Evolutionary conservation across 2,329 filamentous ascomycete species (phyloP).

Genomic region (Neofusicoccum parvum): DNA sequence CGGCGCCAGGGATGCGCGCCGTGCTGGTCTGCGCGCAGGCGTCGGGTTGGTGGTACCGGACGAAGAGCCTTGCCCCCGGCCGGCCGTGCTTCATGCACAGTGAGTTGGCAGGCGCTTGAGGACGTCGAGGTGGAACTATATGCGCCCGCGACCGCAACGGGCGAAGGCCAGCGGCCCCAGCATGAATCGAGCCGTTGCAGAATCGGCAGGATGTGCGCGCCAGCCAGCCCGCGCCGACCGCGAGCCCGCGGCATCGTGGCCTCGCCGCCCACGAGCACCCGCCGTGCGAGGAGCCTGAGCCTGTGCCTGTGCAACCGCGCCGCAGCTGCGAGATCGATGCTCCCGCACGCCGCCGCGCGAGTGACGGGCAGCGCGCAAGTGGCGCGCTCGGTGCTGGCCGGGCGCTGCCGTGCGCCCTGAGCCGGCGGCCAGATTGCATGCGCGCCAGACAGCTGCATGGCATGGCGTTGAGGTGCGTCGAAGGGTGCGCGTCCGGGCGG

Average conservation of each 20-base stretch:
- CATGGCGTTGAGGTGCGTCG: constrained; percentile 7
- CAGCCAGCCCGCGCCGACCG: too few species aligned
- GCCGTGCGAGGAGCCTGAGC: not conserved
- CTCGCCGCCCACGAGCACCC: not conserved
- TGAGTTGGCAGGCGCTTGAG: constrained; percentile 36
- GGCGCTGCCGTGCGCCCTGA: not conserved
- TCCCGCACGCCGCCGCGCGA: not conserved
- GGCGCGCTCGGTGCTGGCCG: not conserved
- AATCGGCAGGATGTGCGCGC: constrained; percentile 11
- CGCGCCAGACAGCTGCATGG: constrained; percentile 1
- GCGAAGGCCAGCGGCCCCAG: constrained; percentile 6
- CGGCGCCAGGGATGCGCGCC: not conserved
- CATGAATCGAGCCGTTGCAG: constrained; percentile 19
- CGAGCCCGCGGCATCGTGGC: too few species aligned
- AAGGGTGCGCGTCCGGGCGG: not conserved
- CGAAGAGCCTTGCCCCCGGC: constrained; percentile 7
- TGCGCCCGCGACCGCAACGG: constrained; percentile 13
- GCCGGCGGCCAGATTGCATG: not conserved
- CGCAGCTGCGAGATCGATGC: constrained; percentile 1
- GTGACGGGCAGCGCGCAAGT: too few species aligned
- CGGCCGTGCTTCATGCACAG: constrained; percentile 23
- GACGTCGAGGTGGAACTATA: constrained; percentile 32
- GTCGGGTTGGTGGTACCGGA: constrained; percentile 20
- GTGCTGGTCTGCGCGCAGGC: constrained; percentile 14
- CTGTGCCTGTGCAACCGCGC: not conserved